Percentiles rank a stretch among this genome's conserved stretches.
phyloP scores from a whole-genome alignment of 176 grass and related monocot genomes.

The Musa acuminata region DNA sequence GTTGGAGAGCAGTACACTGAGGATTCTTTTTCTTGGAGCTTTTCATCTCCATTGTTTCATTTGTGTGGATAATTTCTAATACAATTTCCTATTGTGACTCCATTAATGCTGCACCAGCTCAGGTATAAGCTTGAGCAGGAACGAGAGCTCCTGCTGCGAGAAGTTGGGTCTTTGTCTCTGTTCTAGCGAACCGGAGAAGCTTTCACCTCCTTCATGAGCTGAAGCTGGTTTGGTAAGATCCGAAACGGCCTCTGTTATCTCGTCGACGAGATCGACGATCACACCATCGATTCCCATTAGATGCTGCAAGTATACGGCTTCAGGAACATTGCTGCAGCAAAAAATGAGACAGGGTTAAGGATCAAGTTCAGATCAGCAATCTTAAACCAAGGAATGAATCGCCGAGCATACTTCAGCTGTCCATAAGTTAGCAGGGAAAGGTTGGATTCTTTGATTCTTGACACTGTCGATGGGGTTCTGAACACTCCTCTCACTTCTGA shows the following conservation, averaged over 20 bases:
- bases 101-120: conserved; percentile 38
- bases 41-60: not conserved
- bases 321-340: conserved; percentile 43
- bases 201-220: not conserved
- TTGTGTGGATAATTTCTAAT: not conserved
- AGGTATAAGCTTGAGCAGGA: conserved; percentile 58
- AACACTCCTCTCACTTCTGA: conserved; percentile 67
- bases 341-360: not conserved
- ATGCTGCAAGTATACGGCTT: conserved; percentile 54
- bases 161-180: conserved; percentile 17
- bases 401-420: conserved; percentile 50
- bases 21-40: no score
- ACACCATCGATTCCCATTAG: conserved; percentile 55
- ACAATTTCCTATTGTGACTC: not conserved
- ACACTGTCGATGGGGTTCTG: conserved; percentile 45
- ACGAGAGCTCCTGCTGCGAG: conserved; percentile 41
- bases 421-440: conserved; percentile 73
- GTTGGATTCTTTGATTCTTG: conserved; percentile 75
- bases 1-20: no score
- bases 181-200: not conserved
- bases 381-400: not conserved
- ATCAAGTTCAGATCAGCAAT: no score
- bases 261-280: conserved; percentile 53
- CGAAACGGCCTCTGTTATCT: conserved; percentile 37
- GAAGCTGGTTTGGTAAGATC: conserved; percentile 24